Conservation (phyloP, 108 stramenopile genomes). For the Nitzschia putrida region DNA sequence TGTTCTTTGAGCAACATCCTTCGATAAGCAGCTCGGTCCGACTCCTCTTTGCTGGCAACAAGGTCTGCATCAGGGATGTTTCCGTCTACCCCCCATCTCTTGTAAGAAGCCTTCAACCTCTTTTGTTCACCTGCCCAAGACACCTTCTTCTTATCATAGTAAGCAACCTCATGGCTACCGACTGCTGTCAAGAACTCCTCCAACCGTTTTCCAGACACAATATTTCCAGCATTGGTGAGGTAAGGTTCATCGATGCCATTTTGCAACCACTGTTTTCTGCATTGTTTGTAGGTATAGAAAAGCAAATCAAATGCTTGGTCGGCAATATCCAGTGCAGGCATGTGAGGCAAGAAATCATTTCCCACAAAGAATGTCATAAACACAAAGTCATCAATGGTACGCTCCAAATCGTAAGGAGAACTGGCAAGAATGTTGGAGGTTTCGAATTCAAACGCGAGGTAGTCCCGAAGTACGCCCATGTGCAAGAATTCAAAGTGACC, state of each 20-base stretch:
- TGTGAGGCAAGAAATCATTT: slow-evolving; percentile 98
- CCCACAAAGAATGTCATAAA: slow-evolving; percentile 98
- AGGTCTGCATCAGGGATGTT: slow-evolving; percentile 68
- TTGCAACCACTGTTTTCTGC: slow-evolving; percentile 66
- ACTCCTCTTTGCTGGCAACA: slow-evolving; percentile 64
- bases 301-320: slow-evolving; percentile 95
- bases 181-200: slow-evolving; percentile 70
- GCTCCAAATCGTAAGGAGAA: slow-evolving; percentile 78
- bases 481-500: slow-evolving; percentile 95
- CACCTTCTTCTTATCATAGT: slow-evolving; percentile 71
- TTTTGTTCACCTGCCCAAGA: slow-evolving; percentile 45
- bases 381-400: slow-evolving; percentile 97
- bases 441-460: slow-evolving; percentile 91
- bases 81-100: slow-evolving; percentile 50
- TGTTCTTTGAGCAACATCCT: slow-evolving; percentile 51
- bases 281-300: slow-evolving; percentile 88
- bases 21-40: slow-evolving; percentile 58
- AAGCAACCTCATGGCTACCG: slow-evolving; percentile 73
- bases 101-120: slow-evolving; percentile 54
- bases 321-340: slow-evolving; percentile 95
- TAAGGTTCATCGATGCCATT: slow-evolving; percentile 70
- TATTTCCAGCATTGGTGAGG: slow-evolving; percentile 87
- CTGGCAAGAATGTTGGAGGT: slow-evolving; percentile 56
- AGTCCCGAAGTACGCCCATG: slow-evolving; percentile 92
- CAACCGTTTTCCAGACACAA: slow-evolving; percentile 65